phyloP scores from a whole-genome alignment of 2,329 filamentous ascomycete species.

The Incumbomyces delicatus region DNA sequence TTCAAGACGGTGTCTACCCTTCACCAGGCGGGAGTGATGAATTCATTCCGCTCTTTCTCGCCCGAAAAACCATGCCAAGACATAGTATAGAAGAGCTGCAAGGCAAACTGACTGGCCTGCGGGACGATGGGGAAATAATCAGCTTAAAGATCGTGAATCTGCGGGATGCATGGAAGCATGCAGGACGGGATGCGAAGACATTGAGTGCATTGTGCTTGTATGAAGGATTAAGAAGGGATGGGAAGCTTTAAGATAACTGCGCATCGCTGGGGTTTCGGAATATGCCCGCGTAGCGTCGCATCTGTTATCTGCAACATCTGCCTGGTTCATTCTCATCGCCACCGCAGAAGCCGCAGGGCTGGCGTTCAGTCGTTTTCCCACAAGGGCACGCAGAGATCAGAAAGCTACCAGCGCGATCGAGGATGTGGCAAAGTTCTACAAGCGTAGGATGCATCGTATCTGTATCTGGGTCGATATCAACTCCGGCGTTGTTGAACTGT shows the following conservation, averaged over 20 bases:
- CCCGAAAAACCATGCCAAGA: constrained; percentile 42
- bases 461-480: too few species aligned
- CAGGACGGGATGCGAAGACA: constrained; percentile 46
- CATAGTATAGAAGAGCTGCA: constrained; percentile 40
- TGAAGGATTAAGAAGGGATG: constrained; percentile 40
- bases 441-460: too few species aligned
- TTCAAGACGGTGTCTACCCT: constrained; percentile 45
- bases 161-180: constrained; percentile 44
- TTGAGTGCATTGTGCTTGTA: constrained; percentile 48
- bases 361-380: too few species aligned
- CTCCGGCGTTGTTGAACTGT: too few species aligned
- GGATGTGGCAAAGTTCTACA: too few species aligned
- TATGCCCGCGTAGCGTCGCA: too few species aligned
- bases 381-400: too few species aligned
- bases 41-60: constrained; percentile 48
- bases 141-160: constrained; percentile 46
- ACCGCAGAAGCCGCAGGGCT: too few species aligned
- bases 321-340: too few species aligned
- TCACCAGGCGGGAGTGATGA: constrained; percentile 49
- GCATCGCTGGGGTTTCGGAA: too few species aligned
- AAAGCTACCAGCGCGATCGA: too few species aligned
- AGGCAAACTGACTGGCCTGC: constrained; percentile 45
- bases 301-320: too few species aligned
- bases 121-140: constrained; percentile 48
- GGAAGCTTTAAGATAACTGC: constrained; percentile 28